A percentile compares a stretch with the other conserved stretches of the same genome.
phyloP scores from a whole-genome alignment of 768 basidiomycete species.

The Gloeopeniophorella convolvens region DNA sequence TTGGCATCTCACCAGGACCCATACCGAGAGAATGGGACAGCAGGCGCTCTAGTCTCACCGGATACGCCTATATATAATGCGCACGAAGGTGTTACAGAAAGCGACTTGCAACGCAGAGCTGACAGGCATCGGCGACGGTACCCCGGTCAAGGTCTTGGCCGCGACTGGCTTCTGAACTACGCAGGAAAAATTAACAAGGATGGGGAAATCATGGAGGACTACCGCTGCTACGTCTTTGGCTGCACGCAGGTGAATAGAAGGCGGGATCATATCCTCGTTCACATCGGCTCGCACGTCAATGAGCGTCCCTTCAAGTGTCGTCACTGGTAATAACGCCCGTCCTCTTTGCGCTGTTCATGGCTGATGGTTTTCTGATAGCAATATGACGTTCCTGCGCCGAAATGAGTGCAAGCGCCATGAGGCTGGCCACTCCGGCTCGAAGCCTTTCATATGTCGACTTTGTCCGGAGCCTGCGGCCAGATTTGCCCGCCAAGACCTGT shows the following conservation, averaged over 20 bases:
- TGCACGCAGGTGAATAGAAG: constrained; percentile 66
- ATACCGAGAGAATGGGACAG: neutral
- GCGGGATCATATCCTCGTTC: constrained; percentile 67
- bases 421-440: constrained; percentile 50
- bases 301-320: constrained; percentile 59
- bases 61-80: constrained; percentile 53
- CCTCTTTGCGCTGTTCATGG: neutral
- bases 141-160: constrained; percentile 54
- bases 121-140: constrained; percentile 47
- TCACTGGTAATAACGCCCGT: constrained; percentile 42
- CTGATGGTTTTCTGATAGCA: constrained; percentile 27
- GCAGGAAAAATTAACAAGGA: constrained; percentile 56
- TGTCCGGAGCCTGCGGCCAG: constrained; percentile 40
- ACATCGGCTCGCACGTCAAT: constrained; percentile 66
- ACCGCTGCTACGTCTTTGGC: constrained; percentile 60
- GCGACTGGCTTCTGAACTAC: constrained; percentile 58
- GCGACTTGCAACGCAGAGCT: constrained; percentile 49
- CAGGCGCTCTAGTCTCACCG: constrained; percentile 10
- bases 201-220: constrained; percentile 54
- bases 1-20: neutral
- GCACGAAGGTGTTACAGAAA: constrained; percentile 51
- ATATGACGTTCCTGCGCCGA: constrained; percentile 60
- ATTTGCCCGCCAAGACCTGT: constrained; percentile 63
- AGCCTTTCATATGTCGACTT: constrained; percentile 53
- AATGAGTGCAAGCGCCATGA: constrained; percentile 77